Base-by-base conservation (phyloP, 2,329 filamentous ascomycete species). In the Colletotrichum viniferum region DNA sequence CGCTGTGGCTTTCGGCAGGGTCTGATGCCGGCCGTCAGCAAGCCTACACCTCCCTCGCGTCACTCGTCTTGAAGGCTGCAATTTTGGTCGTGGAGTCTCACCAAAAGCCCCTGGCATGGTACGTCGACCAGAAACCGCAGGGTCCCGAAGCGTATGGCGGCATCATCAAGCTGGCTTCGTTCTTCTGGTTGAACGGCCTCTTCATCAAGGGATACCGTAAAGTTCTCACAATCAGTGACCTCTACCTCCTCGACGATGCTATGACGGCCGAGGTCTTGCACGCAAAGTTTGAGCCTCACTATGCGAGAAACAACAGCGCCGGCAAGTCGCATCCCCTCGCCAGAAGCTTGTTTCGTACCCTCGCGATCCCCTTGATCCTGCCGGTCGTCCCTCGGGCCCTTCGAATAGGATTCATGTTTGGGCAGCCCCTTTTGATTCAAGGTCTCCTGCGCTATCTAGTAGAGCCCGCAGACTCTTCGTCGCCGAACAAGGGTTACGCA, bases 361-460 rank as follows among this genome's bases (percentile, higher is more conserved):
- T 87, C 4, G 71, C 78, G 0, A 81, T 81, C 0, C 82, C 82
- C 0, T 77, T 85, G 4, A 60, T 86, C 3, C 76, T 84, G 0
- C 84, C 85, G 0, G 74, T 87, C 2, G 78, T 83, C 21, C 82
- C 84, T 8, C 78, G 84, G 9, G 58, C 85, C 9, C 78, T 77
- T 13, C 58, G 79, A 9, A 77, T 76, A 3, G 84, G 78, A 1
- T 85, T 87, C 75, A 81, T 70, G 3, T 85, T 86, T 72, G 80
- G 80, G 13, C 86, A 87, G 73, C 86, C 86, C 0, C 83, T 87
- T n/a, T 78, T 87, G 28, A 80, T 87, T 58, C 67, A 79, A 48
- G 78, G 78, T 2, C 74, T 84, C 1, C 72, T 86, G 4, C 60
- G 78, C 14, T 82, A 81, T 52, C 77, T 86, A 4, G 73, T 79